Evolutionary conservation across 768 basidiomycete genomes (phyloP), one percentile per base, ranked within the genome.

Genomic region (Podaxis sp.): DNA sequence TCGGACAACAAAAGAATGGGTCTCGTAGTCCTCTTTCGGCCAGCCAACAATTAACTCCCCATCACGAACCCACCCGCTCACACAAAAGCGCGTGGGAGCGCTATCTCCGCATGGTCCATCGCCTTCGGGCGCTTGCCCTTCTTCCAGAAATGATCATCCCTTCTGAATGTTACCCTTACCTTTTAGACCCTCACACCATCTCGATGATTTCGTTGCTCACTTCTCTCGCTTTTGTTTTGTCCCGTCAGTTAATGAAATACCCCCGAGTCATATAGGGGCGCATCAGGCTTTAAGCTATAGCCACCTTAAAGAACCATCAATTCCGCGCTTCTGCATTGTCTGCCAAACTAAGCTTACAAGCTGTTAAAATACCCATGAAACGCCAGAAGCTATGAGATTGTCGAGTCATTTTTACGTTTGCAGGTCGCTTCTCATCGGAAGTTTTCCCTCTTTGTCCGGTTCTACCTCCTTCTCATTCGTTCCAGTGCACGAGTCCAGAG

Each of bases 41-140:
- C 24, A 8, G 11, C 53, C 51, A 56, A 62, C 60, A 62, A 62
- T 62, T 62, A 55, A 54, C 52, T 55, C 46, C 53, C 46, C 53
- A 61, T 61, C 60, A 55, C 40, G 60, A 55, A 46, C 28, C 8
- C 30, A 20, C 4, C 52, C 52, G 30, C 20, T 55, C 53, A 54
- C 52, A 62, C 60, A 62, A 62, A 62, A 62, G 60, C 28, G 7
- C 60, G 53, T 62, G 60, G 44, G 60, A 62, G 52, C 60, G 60
- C 37, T 54, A 54, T 61, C 60, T 44, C 60, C 60, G 51, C 60
- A 54, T 13, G 13, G 33, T 20, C 20, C 53, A 54, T 44, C 6
- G 22, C 30, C 13, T 26, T 30, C 38, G 2, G 33, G 33, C 57
- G 46, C 26, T 33, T 50, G 11, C 28, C 49, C n/a, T 51, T 59